Evolutionary conservation across 352 stramenopile genomes (phyloP), one percentile per base, ranked within the genome.

Genomic region (Pythium pyrilobum): DNA sequence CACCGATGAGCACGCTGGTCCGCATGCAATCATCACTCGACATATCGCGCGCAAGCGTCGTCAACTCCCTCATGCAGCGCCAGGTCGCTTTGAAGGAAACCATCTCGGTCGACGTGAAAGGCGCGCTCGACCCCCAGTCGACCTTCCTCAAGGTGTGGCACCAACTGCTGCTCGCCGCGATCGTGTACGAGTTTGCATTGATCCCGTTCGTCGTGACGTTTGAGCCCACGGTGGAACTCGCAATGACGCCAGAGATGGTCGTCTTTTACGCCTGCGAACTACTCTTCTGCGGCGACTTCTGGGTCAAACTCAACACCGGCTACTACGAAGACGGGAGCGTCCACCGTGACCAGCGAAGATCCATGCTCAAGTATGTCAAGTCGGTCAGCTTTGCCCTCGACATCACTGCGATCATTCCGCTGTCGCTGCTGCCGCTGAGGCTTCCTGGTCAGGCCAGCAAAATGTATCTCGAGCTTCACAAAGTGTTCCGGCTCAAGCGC

Each of bases 191-290:
- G 33, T 53, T 71, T 5, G 72, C 68, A 8, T 42, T 69, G 10
- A 56, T 87, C 16, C 69, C 77, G 12, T 85, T 87, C 48, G 42
- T 83, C 4, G 29, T 87, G 18, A 72, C 55, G 2, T 88, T 88
- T 45, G 37, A 71, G 37, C 58, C 64, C 0, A 7, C 55, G 9
- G 39, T 39, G 3, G 3, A 32, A 3, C 31, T 74, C 0, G 0
- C 10, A 0, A 27, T 58, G 5, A 57, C 46, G 23, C 20, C 51
- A 15, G 50, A 63, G 21, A 48, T 41, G 0, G 24, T 66, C 29
- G 27, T 69, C 1, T 76, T 87, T 12, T 81, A 82, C 53, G 20
- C 44, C 3, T 51, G 46, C 21, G 76, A 86, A 37, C 5, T 62
- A 5, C 54, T 89, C 32, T 86, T 89, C 27, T 36, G 62, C 8